Conservation (phyloP, 2,329 filamentous ascomycete genomes). For the Trichothecium roseum region DNA sequence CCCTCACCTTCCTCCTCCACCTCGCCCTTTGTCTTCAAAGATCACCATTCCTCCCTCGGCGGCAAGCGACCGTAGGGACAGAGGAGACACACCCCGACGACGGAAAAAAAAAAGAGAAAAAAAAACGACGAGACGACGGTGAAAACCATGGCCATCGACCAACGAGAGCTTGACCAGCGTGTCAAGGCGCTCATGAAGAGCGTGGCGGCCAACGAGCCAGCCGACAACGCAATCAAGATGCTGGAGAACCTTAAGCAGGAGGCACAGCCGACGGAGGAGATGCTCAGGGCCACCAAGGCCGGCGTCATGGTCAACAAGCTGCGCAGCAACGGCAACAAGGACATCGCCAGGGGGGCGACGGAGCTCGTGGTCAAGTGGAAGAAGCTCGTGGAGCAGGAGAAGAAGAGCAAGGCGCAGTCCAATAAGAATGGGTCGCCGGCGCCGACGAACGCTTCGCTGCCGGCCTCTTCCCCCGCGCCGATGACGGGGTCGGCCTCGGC, state of each 20-base stretch:
- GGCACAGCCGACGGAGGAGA: slow-evolving; percentile 76
- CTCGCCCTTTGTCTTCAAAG: no score
- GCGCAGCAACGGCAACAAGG: slow-evolving; percentile 66
- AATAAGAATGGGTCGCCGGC: slow-evolving; percentile 30
- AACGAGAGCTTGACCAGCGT: slow-evolving; percentile 68
- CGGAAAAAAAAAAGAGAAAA: no score
- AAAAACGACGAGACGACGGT: no score
- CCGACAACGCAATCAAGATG: slow-evolving; percentile 61
- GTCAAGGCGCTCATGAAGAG: slow-evolving; percentile 76
- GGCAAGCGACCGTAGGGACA: no score
- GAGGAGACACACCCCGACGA: no score
- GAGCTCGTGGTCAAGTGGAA: slow-evolving; percentile 87
- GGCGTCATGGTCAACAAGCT: slow-evolving; percentile 82
- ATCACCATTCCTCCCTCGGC: no score
- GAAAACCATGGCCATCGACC: slow-evolving; percentile 50
- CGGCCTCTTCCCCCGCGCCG: slow-evolving; percentile 34
- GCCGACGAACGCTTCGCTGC: slow-evolving; percentile 33
- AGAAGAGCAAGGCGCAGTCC: slow-evolving; percentile 30
- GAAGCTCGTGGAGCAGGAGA: slow-evolving; percentile 60
- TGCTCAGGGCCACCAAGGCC: slow-evolving; percentile 81
- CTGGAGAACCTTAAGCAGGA: slow-evolving; percentile 72
- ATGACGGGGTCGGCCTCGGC: slow-evolving; percentile 3
- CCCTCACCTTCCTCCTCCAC: no score
- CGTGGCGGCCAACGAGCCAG: slow-evolving; percentile 61
- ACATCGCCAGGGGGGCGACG: slow-evolving; percentile 65